These are phyloP conservation scores for Prunus campanulata DNA, from an alignment of 306 rosid species.

Conservation along the genomic window DNA sequence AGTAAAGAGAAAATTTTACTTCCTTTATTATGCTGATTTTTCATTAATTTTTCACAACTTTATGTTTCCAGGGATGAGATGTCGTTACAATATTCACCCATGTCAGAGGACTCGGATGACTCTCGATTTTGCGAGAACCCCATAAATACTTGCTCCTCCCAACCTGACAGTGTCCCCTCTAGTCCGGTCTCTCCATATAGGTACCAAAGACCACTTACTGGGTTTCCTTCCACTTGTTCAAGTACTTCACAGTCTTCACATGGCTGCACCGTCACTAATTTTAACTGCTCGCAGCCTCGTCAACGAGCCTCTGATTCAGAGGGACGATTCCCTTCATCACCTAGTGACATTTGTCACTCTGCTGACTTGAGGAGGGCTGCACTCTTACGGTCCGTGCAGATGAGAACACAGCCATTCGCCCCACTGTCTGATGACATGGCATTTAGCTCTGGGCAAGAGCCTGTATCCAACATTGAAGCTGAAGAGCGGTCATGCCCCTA, in stretches of 20 bases:
- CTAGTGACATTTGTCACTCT: conserved; percentile 96
- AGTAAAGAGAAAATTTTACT: not conserved
- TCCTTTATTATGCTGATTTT: not conserved
- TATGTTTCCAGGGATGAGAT: conserved; percentile 72
- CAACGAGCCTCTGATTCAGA: conserved; percentile 94
- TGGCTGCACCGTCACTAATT: conserved; percentile 42
- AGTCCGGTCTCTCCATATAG: conserved; percentile 91
- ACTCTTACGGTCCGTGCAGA: conserved; percentile 88
- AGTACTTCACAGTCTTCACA: conserved; percentile 51
- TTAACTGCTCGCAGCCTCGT: conserved; percentile 66
- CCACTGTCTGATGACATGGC: conserved; percentile 59
- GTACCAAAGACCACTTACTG: conserved; percentile 53
- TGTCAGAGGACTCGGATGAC: conserved; percentile 98
- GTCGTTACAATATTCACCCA: conserved; percentile 79
- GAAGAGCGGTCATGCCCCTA: conserved; percentile 69
- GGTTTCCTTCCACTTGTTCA: conserved; percentile 48
- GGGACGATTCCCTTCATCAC: conserved; percentile 95
- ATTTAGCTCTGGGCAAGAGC: conserved; percentile 60
- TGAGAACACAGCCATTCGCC: conserved; percentile 78
- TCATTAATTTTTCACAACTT: not conserved
- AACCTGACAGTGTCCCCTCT: conserved; percentile 67
- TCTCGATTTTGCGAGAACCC: conserved; percentile 65
- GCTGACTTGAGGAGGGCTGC: conserved; percentile 98
- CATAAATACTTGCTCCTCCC: conserved; percentile 49
- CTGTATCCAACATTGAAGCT: conserved; percentile 53